phyloP scores from a whole-genome alignment of 2,329 filamentous ascomycete genomes.

The Pseudopyricularia cyperi region DNA sequence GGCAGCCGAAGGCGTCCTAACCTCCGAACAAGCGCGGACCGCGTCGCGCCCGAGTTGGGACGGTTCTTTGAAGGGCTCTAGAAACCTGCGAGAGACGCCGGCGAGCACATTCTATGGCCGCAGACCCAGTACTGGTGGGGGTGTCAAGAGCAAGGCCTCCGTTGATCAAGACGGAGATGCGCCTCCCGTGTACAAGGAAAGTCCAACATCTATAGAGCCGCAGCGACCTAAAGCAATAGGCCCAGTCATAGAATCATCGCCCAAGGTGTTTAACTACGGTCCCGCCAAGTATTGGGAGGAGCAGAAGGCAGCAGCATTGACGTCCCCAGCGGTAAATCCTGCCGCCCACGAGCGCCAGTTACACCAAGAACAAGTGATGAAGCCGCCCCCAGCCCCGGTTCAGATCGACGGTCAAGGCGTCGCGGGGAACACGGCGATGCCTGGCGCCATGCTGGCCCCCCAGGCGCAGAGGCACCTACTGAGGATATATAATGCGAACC shows the following conservation, averaged over 20 bases:
- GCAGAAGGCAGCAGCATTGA: neutral
- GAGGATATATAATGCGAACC: neutral
- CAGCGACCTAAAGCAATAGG: neutral
- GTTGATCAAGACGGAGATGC: neutral
- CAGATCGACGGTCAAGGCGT: neutral
- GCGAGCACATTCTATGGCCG: neutral
- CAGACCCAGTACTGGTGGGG: neutral
- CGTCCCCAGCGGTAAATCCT: neutral
- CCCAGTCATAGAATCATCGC: neutral
- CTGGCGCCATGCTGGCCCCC: neutral
- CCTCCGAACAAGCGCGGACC: neutral
- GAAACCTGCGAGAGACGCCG: neutral
- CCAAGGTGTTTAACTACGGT: neutral
- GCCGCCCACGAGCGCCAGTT: neutral
- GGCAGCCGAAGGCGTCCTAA: neutral
- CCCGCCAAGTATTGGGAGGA: neutral
- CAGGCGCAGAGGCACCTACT: neutral
- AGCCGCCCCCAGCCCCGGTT: neutral
- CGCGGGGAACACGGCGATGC: neutral
- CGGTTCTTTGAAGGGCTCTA: neutral
- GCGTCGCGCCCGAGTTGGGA: neutral
- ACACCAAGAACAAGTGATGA: neutral
- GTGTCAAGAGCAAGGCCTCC: neutral
- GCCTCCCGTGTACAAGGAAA: neutral
- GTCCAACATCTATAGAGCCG: neutral